Evolutionary conservation across 768 basidiomycete genomes (phyloP).

Genomic region (Lentinula raphanica): DNA sequence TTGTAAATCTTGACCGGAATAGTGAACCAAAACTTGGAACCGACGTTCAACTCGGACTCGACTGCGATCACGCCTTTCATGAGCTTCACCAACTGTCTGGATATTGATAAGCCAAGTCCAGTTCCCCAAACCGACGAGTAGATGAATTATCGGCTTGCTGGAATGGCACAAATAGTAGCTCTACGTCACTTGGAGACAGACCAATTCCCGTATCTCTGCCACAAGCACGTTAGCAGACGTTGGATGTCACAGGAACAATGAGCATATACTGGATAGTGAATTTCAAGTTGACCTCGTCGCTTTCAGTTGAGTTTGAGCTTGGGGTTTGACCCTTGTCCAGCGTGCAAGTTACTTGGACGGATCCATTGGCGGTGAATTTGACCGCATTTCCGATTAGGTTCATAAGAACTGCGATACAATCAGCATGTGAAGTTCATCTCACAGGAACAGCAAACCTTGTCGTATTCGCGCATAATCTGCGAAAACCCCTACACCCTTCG

Average conservation of each 20-base stretch:
- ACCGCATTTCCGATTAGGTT: constrained; percentile 75
- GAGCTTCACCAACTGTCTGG: constrained; percentile 68
- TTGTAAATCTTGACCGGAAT: constrained; percentile 59
- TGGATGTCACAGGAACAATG: background rate
- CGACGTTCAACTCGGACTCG: constrained; percentile 55
- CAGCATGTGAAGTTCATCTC: background rate
- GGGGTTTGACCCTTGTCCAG: constrained; percentile 34
- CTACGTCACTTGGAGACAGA: constrained; percentile 58
- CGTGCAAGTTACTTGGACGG: constrained; percentile 57
- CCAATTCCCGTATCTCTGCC: constrained; percentile 70
- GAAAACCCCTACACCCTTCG: constrained; percentile 45
- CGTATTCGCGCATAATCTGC: constrained; percentile 72
- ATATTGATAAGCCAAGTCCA: constrained; percentile 72
- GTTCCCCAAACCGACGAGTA: constrained; percentile 71
- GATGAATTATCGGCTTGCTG: constrained; percentile 78
- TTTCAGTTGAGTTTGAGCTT: constrained; percentile 14
- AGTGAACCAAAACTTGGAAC: constrained; percentile 71
- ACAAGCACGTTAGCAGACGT: background rate
- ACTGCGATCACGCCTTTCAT: constrained; percentile 74
- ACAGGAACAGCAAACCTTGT: constrained; percentile 41
- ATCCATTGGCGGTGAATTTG: constrained; percentile 64
- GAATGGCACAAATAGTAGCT: constrained; percentile 67
- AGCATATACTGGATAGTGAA: constrained; percentile 56
- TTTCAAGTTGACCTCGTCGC: constrained; percentile 49
- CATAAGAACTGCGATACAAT: constrained; percentile 50